A percentile compares a stretch with the other conserved stretches of the same genome.
phyloP scores from a whole-genome alignment of 176 grass and related monocot species.

The Oryza coarctata region DNA sequence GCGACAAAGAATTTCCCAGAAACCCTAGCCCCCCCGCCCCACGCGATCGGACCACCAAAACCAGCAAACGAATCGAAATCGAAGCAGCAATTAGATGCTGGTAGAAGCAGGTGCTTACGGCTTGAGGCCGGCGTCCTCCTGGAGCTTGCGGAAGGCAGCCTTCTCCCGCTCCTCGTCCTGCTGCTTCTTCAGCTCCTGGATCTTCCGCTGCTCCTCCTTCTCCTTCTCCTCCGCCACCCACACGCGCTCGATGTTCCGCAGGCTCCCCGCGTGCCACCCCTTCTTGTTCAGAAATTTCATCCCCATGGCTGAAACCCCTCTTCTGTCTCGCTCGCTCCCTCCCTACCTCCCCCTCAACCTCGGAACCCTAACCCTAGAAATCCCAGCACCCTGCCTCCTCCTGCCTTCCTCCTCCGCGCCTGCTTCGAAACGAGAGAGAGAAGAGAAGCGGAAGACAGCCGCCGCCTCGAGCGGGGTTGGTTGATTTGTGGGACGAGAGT shows the following conservation, averaged over 20 bases:
- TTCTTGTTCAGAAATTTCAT: conserved; percentile 99
- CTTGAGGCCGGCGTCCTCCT: conserved; percentile 83
- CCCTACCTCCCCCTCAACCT: background rate
- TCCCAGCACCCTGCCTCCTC: background rate
- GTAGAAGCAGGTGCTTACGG: conserved; percentile 49
- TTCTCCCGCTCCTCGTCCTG: conserved; percentile 87
- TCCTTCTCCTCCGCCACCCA: conserved; percentile 99
- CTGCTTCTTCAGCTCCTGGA: conserved; percentile 93
- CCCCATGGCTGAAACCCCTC: conserved; percentile 49
- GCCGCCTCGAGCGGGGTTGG: background rate
- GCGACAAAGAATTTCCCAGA: background rate
- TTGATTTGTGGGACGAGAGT: background rate
- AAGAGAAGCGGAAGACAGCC: conserved; percentile 1
- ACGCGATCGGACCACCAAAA: background rate
- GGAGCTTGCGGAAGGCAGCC: conserved; percentile 84
- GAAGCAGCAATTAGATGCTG: background rate
- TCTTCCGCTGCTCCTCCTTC: conserved; percentile 83
- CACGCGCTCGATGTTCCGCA: conserved; percentile 91
- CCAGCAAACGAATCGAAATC: background rate
- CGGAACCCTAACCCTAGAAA: conserved; percentile 4
- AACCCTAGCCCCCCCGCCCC: conserved; percentile 29
- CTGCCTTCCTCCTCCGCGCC: background rate
- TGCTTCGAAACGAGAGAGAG: conserved; percentile 9
- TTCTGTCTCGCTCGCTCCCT: background rate
- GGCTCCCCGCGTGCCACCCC: conserved; percentile 98